Evolutionary conservation across 805 yeast species (phyloP), one percentile per base, ranked within the genome.

Genomic region (Lipomyces orientalis): DNA sequence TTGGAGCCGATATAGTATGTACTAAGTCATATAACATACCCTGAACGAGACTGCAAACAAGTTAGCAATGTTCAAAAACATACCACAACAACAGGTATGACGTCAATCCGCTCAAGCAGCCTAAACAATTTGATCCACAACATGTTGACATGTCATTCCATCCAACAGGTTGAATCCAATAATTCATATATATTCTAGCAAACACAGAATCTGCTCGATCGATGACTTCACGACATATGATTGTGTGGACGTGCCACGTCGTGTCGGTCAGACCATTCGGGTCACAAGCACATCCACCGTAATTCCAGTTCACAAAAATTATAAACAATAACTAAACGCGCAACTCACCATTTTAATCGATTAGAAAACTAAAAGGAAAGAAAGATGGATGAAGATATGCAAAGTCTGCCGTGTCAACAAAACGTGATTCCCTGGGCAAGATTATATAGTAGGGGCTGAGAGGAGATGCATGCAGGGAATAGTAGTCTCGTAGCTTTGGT

Each of bases 11-110:
- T 8, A 16, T 43, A n/a, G 16, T 8, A 43, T 4, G n/a, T 43
- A 9, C 3, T 6, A 43, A n/a, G 8, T n/a, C 9, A 43, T 16
- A 16, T 43, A 43, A 43, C 49, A 58, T 70, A 70, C 73, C 73
- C 73, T 60, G 73, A 70, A 49, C 73, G 73, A 64, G 73, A 64
- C 72, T 70, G 57, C 12, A 49, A 12, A 31, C 4, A 19, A 49
- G n/a, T 49, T 25, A 60, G 31, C 35, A 16, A n/a, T 22, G 34
- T 37, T 16, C 22, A 25, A 9, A 52, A 8, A 37, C 22, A 22
- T 12, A 1, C 19, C 10, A 33, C 57, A 35, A 29, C 51, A 49
- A 29, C 56, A 19, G 57, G 29, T 25, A 25, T 25, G 29, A 25
- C 29, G 29, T 25, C 29, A 25, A 25, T 25, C 29, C 29, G 29